phyloP scores from a whole-genome alignment of 352 stramenopile genomes.

The Pythium guiyangense region DNA sequence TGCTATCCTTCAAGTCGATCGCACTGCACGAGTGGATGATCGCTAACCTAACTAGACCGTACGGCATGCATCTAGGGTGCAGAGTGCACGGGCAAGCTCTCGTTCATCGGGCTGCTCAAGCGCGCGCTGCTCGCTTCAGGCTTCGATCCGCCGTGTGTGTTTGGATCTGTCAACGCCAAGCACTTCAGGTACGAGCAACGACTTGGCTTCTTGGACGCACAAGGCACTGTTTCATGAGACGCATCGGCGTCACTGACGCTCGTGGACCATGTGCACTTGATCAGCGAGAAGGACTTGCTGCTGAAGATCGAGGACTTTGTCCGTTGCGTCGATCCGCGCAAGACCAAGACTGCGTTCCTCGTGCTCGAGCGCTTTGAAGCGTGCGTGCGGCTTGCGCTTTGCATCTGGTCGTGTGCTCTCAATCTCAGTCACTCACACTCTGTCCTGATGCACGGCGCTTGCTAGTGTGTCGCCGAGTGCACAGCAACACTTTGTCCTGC shows the following conservation, averaged over 20 bases:
- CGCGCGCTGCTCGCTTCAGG: conserved; percentile 18
- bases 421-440: neutral
- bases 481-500: conserved; percentile 62
- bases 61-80: conserved; percentile 25
- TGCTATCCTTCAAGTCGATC: no score
- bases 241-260: no score
- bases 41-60: no score
- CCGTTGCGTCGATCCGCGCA: conserved; percentile 20
- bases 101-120: conserved; percentile 42
- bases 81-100: conserved; percentile 40
- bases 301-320: conserved; percentile 27
- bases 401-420: neutral
- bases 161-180: conserved; percentile 37
- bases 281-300: conserved; percentile 41
- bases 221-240: no score
- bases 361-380: conserved; percentile 56
- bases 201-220: no score
- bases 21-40: no score
- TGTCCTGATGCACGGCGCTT: no score
- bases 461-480: conserved; percentile 43
- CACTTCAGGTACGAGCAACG: conserved; percentile 5
- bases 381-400: conserved; percentile 17
- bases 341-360: conserved; percentile 26
- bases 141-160: conserved; percentile 16
- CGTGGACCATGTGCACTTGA: neutral